Percentiles rank a stretch among this genome's conserved stretches.
Evolutionary conservation across 1,284 basidiomycete genomes (phyloP).

Genomic region (Schizophyllum commune): DNA sequence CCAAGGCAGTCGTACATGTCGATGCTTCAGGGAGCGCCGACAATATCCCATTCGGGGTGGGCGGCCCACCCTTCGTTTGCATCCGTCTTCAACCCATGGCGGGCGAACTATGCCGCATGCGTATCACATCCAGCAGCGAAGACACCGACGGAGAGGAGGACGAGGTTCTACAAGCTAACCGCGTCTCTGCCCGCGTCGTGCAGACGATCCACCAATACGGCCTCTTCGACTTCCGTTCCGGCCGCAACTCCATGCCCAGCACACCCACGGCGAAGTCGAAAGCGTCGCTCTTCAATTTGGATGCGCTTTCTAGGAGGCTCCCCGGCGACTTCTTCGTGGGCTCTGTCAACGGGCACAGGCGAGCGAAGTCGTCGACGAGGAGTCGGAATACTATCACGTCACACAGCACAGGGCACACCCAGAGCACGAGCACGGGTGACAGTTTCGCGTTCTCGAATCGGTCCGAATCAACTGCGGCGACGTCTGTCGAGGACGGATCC

Average conservation of each 20-base stretch:
- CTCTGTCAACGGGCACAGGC: slow-evolving; percentile 54
- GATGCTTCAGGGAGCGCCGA: slow-evolving; percentile 69
- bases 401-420: slow-evolving; percentile 55
- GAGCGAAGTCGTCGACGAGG: slow-evolving; percentile 49
- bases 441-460: slow-evolving; percentile 65
- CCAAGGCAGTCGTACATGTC: slow-evolving; percentile 82
- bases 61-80: slow-evolving; percentile 62
- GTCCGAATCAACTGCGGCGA: slow-evolving; percentile 61
- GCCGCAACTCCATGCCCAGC: slow-evolving; percentile 65
- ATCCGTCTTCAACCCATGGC: slow-evolving; percentile 74
- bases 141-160: slow-evolving; percentile 67
- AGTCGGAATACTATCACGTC: slow-evolving; percentile 43
- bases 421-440: slow-evolving; percentile 54
- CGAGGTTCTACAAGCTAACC: slow-evolving; percentile 75
- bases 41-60: slow-evolving; percentile 64
- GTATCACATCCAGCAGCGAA: slow-evolving; percentile 58
- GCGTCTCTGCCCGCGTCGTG: slow-evolving; percentile 64
- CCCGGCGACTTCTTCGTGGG: slow-evolving; percentile 66
- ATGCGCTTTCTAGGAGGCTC: slow-evolving; percentile 75
- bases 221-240: slow-evolving; percentile 76
- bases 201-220: slow-evolving; percentile 83
- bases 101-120: slow-evolving; percentile 73
- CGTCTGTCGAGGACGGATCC: slow-evolving; percentile 53
- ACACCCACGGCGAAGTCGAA: slow-evolving; percentile 77
- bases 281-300: slow-evolving; percentile 76